These are phyloP conservation scores for Ceratocystis alfenasii DNA, from an alignment of 2,329 filamentous ascomycete genomes.

Conservation along the genomic window DNA sequence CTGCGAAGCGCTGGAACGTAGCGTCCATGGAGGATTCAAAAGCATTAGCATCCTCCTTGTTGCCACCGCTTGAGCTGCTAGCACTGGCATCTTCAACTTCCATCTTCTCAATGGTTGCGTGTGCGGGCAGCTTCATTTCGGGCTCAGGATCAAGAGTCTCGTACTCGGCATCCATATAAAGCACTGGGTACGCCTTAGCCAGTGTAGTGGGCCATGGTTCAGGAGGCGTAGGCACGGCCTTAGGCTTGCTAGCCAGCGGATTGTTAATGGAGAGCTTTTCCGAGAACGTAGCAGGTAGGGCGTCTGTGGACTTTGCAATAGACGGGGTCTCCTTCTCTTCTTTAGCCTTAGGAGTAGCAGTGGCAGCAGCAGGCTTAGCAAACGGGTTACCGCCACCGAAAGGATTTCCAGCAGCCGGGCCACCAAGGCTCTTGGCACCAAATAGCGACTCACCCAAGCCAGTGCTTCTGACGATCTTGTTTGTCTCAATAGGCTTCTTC, in stretches of 20 bases:
- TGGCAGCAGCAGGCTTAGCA: conserved; percentile 33
- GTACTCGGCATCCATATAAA: conserved; percentile 82
- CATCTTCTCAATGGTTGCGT: conserved; percentile 38
- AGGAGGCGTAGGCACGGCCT: conserved; percentile 42
- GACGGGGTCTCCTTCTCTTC: conserved; percentile 19
- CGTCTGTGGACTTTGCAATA: conserved; percentile 23
- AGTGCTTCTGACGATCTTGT: conserved; percentile 27
- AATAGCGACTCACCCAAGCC: conserved; percentile 57
- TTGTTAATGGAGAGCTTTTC: conserved; percentile 65
- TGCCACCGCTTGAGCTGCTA: conserved; percentile 26
- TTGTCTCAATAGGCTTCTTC: conserved; percentile 29
- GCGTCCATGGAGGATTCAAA: conserved; percentile 66
- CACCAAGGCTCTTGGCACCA: conserved; percentile 44
- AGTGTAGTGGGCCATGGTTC: conserved; percentile 61
- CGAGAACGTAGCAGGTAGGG: conserved; percentile 53
- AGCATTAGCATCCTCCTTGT: conserved; percentile 50
- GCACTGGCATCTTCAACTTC: conserved; percentile 29
- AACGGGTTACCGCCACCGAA: conserved; percentile 48
- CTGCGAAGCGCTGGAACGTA: conserved; percentile 69
- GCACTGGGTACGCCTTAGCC: conserved; percentile 59
- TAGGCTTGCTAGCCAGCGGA: conserved; percentile 28
- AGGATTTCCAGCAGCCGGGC: conserved; percentile 36
- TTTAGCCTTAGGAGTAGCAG: conserved; percentile 19
- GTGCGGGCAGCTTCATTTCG: conserved; percentile 37
- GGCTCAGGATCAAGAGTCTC: conserved; percentile 63